These are phyloP conservation scores for Pythium apleroticum DNA, from an alignment of 352 stramenopile species.

Conservation along the genomic window DNA sequence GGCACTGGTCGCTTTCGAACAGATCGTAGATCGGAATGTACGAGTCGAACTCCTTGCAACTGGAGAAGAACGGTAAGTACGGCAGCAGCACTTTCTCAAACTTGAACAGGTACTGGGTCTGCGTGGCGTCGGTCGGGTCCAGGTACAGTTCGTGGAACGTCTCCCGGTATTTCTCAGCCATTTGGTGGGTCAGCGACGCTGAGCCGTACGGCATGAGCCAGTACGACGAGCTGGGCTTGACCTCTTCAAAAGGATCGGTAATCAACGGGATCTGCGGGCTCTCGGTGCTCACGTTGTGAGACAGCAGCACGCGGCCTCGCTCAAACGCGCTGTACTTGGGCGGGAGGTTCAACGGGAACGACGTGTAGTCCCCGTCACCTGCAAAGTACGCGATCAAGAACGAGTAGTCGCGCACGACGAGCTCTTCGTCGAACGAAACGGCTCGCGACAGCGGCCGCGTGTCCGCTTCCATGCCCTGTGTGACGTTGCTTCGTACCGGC, in stretches of 20 bases:
- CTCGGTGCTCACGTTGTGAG: conserved; percentile 89
- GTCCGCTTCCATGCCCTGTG: conserved; percentile 59
- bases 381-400: conserved; percentile 89
- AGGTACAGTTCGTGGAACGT: conserved; percentile 92
- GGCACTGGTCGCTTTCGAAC: conserved; percentile 90
- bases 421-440: conserved; percentile 84
- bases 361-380: conserved; percentile 59
- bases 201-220: conserved; percentile 76
- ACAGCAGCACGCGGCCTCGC: conserved; percentile 91
- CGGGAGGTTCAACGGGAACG: conserved; percentile 92
- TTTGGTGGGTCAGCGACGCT: conserved; percentile 74
- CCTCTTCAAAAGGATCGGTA: conserved; percentile 64
- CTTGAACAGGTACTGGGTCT: conserved; percentile 61
- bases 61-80: conserved; percentile 96
- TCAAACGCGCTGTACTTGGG: conserved; percentile 92
- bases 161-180: conserved; percentile 94
- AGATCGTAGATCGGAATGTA: conserved; percentile 93
- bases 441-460: conserved; percentile 69
- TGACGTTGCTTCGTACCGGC: conserved; percentile 70
- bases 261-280: conserved; percentile 73
- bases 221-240: conserved; percentile 54
- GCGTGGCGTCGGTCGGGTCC: conserved; percentile 43
- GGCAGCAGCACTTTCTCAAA: conserved; percentile 88
- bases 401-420: conserved; percentile 84
- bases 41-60: conserved; percentile 96